phyloP scores from a whole-genome alignment of 306 rosid species.

The Sesbania bispinosa region DNA sequence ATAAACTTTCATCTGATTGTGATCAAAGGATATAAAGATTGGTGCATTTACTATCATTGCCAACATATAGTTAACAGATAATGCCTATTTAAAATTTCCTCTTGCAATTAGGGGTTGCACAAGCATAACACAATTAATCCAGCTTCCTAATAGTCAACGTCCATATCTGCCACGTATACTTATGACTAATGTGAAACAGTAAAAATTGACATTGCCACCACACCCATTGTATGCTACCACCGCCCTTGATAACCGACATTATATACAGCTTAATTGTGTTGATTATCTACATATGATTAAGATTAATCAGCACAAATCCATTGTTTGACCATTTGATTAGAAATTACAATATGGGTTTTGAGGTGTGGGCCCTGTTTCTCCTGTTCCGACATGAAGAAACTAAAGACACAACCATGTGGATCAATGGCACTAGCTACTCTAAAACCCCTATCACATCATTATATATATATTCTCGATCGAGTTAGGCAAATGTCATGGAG shows the following conservation, averaged over 20 bases:
- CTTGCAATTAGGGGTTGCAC: background rate
- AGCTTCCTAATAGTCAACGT: background rate
- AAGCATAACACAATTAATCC: background rate
- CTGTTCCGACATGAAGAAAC: conserved; percentile 47
- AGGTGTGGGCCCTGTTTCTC: conserved; percentile 52
- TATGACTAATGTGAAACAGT: background rate
- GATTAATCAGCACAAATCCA: background rate
- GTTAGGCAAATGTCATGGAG: conserved; percentile 23
- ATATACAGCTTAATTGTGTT: too few relatives aligned
- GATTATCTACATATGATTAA: background rate
- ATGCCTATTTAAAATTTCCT: too few relatives aligned
- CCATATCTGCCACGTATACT: conserved; percentile 16
- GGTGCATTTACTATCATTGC: too few relatives aligned
- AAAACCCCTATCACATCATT: conserved; percentile 1
- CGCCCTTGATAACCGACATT: too few relatives aligned
- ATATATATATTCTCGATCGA: background rate
- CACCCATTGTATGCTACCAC: too few relatives aligned
- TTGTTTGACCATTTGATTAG: conserved; percentile 13
- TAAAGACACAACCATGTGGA: conserved; percentile 33
- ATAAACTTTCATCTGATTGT: too few relatives aligned
- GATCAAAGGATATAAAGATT: too few relatives aligned
- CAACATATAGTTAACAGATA: too few relatives aligned
- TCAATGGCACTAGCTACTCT: conserved; percentile 3
- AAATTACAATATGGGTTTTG: background rate
- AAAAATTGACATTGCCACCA: conserved; percentile 7